Evolutionary conservation across 2,329 filamentous ascomycete genomes (phyloP).

Genomic region (Aspergillus tamarii): DNA sequence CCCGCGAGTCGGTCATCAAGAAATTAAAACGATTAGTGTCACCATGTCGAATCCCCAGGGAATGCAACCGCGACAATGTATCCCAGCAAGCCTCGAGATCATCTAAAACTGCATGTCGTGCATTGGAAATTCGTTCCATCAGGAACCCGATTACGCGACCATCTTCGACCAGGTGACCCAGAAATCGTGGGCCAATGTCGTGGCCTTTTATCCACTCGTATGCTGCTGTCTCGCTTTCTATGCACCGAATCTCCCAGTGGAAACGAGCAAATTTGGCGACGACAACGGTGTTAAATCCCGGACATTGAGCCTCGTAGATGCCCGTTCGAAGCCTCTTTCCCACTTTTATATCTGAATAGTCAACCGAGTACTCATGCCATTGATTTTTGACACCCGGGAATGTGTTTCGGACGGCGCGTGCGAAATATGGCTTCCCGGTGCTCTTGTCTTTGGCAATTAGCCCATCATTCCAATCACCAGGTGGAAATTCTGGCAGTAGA

Average conservation of each 20-base stretch:
- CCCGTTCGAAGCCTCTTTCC: constrained; percentile 27
- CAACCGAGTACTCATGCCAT: constrained; percentile 28
- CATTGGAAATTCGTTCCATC: constrained; percentile 32
- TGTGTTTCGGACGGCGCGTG: constrained; percentile 14
- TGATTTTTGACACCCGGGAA: constrained; percentile 25
- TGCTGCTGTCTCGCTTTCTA: constrained; percentile 42
- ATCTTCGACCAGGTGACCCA: constrained; percentile 44
- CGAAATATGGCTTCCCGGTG: constrained; percentile 25
- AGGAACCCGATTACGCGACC: constrained; percentile 48
- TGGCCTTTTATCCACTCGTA: constrained; percentile 42
- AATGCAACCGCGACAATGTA: constrained; percentile 27
- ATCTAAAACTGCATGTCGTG: constrained; percentile 26
- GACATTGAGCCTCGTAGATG: constrained; percentile 28
- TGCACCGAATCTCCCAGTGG: constrained; percentile 39
- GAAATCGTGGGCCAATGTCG: constrained; percentile 42
- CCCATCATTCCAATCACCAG: constrained; percentile 38
- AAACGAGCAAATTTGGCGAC: constrained; percentile 46
- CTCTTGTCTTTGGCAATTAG: constrained; percentile 22
- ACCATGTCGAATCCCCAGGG: constrained; percentile 30
- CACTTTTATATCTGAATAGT: constrained; percentile 27
- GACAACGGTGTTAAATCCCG: constrained; percentile 19
- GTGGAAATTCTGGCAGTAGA: constrained; percentile 25
- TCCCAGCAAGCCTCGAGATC: constrained; percentile 27
- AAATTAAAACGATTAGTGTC: constrained; percentile 37
- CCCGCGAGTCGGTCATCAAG: constrained; percentile 24